These are phyloP conservation scores for Paramarasmius palmivorus DNA, from an alignment of 1,284 basidiomycete species.

Conservation along the genomic window DNA sequence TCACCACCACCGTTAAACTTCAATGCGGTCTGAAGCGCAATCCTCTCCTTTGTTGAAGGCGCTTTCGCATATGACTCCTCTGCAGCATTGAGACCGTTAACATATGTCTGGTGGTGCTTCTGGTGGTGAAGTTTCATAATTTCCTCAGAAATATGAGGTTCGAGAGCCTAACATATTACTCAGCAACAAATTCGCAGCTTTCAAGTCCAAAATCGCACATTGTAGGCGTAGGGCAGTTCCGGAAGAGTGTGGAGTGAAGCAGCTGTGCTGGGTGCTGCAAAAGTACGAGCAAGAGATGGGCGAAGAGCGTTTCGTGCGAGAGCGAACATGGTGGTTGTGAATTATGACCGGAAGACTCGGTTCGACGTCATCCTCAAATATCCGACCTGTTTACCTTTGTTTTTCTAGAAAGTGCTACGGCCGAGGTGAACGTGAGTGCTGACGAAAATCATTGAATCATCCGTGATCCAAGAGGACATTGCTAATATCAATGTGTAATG, in stretches of 20 bases:
- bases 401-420: too few species aligned
- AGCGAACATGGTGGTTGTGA: conserved; percentile 45
- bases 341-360: too few species aligned
- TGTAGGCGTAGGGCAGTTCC: conserved; percentile 87
- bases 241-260: conserved; percentile 74
- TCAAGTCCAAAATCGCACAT: conserved; percentile 49
- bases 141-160: conserved; percentile 75
- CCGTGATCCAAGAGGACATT: too few species aligned
- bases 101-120: conserved; percentile 95
- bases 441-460: too few species aligned
- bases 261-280: conserved; percentile 31
- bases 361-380: too few species aligned
- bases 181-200: conserved; percentile 11
- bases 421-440: too few species aligned
- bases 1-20: conserved; percentile 66
- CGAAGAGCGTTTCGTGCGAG: conserved; percentile 39
- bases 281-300: conserved; percentile 41
- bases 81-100: conserved; percentile 89
- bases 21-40: conserved; percentile 63
- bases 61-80: conserved; percentile 81
- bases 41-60: conserved; percentile 73
- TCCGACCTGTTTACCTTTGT: too few species aligned
- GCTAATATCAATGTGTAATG: too few species aligned
- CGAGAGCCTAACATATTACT: conserved; percentile 52
- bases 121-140: conserved; percentile 95